Evolutionary conservation across 2,329 filamentous ascomycete genomes (phyloP), one percentile per base, ranked within the genome.

Genomic region (Parastagonospora avenae): DNA sequence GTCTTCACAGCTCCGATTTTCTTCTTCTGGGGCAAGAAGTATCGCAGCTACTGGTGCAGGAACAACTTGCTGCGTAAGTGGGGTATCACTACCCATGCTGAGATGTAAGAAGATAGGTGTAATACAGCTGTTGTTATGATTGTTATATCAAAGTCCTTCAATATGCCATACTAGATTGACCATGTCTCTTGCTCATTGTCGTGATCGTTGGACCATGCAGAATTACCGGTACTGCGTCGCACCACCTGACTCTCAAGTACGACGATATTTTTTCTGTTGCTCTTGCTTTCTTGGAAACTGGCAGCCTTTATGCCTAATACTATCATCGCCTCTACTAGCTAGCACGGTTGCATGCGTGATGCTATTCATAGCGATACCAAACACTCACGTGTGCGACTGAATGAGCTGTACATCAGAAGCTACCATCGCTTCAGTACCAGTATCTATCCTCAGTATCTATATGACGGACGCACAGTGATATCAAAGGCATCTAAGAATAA

Each of bases 1-100:
- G 56, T 63, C 5, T 15, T 58, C 9, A 69, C 66, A n/a, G 52
- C 68, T 8, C 64, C 67, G 2, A n/a, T 67, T 0, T 63, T 72
- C 51, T 72, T 71, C 59, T 67, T 71, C 38, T 71, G 59, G 59
- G 69, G 69, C 2, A 72, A 72, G 63, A 54, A 57, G 45, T 72
- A 71, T 49, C 56, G 69, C 42, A 71, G 68, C 44, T 71, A 57
- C 47, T 72, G 69, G 69, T 61, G 66, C 46, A 59, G 69, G 52
- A 60, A 69, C 42, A 71, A 70, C 44, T 11, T 72, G 37, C 35
- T 72, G 31, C 56, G 66, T 57, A 72, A 66, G 52, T 68, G 68
- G 67, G 60, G 58, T 3, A 66, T 72, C 40, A 59, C 55, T 52
- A 71, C 64, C 10, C 70, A 71, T 54, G 64, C 66, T 8, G 67